These are phyloP conservation scores for Hypoxylon perforatum DNA, from an alignment of 495 filamentous ascomycete species.

Conservation along the genomic window DNA sequence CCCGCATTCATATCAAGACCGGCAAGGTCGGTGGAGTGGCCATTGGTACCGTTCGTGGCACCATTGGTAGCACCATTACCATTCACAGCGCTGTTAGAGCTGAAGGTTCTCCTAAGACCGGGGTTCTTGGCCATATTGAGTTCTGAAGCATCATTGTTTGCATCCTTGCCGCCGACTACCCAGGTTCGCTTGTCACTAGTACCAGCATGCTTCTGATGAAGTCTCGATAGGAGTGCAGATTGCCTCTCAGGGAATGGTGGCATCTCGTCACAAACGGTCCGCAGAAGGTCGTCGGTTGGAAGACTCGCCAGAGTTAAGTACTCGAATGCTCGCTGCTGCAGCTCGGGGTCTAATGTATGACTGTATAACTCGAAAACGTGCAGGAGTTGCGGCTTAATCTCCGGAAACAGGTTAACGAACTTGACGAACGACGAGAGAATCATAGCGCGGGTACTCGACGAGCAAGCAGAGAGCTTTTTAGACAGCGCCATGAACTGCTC, in stretches of 20 bases:
- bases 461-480: conserved; percentile 87
- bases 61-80: conserved; percentile 68
- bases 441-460: conserved; percentile 89
- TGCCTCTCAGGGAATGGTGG: conserved; percentile 96
- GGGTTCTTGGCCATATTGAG: conserved; percentile 83
- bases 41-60: conserved; percentile 63
- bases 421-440: conserved; percentile 96
- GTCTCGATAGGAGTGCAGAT: conserved; percentile 87
- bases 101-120: conserved; percentile 87
- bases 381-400: conserved; percentile 95
- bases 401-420: conserved; percentile 97
- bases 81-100: conserved; percentile 64
- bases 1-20: conserved; percentile 79
- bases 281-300: conserved; percentile 89
- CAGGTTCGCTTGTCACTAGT: conserved; percentile 95
- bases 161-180: conserved; percentile 94
- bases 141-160: conserved; percentile 83
- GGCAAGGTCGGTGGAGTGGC: conserved; percentile 73
- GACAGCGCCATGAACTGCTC: conserved; percentile 97
- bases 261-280: conserved; percentile 99
- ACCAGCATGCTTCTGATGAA: conserved; percentile 92
- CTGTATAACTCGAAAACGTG: conserved; percentile 92
- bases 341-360: conserved; percentile 92
- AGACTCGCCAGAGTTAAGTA: conserved; percentile 89
- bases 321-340: conserved; percentile 97